Evolutionary conservation across 192 early-diverging fungal species (phyloP).

Genomic region (Coemansia sp.): DNA sequence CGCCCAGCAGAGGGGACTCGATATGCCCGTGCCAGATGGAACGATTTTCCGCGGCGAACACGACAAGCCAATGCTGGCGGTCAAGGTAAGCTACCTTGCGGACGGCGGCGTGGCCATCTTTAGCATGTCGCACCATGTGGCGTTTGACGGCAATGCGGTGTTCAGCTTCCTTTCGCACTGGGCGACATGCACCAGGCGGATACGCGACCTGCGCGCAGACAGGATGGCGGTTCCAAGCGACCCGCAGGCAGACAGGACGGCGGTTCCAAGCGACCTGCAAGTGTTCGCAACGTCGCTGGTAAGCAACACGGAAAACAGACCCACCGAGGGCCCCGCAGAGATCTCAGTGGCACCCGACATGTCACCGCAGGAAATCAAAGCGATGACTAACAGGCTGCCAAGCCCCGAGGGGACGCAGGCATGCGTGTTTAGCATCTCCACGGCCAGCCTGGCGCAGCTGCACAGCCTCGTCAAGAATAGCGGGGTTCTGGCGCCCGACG

Average conservation of each 20-base stretch:
- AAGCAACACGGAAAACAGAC: neutral
- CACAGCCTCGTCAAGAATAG: slow-evolving; percentile 23
- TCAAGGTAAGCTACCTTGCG: slow-evolving; percentile 37
- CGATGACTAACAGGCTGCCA: slow-evolving; percentile 12
- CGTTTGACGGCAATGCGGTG: slow-evolving; percentile 50
- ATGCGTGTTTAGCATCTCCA: slow-evolving; percentile 28
- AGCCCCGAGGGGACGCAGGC: slow-evolving; percentile 1
- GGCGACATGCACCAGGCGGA: slow-evolving; percentile 29
- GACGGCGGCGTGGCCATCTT: slow-evolving; percentile 41
- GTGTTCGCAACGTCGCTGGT: neutral
- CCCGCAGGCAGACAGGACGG: no score
- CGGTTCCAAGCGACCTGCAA: no score
- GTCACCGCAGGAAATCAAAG: slow-evolving; percentile 12
- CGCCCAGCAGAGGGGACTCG: slow-evolving; percentile 16
- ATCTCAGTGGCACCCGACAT: slow-evolving; percentile 39
- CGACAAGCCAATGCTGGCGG: slow-evolving; percentile 39
- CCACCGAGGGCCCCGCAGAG: slow-evolving; percentile 10
- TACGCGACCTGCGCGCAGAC: neutral
- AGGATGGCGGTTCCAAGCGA: slow-evolving; percentile 11
- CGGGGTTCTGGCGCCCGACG: slow-evolving; percentile 21
- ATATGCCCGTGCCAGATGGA: slow-evolving; percentile 36
- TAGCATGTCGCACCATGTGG: slow-evolving; percentile 46
- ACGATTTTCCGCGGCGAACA: neutral
- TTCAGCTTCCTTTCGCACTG: slow-evolving; percentile 47
- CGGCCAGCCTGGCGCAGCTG: slow-evolving; percentile 4